Base-by-base conservation (phyloP, 139 green algal genomes). In the Edaphochlamys debaryana region DNA sequence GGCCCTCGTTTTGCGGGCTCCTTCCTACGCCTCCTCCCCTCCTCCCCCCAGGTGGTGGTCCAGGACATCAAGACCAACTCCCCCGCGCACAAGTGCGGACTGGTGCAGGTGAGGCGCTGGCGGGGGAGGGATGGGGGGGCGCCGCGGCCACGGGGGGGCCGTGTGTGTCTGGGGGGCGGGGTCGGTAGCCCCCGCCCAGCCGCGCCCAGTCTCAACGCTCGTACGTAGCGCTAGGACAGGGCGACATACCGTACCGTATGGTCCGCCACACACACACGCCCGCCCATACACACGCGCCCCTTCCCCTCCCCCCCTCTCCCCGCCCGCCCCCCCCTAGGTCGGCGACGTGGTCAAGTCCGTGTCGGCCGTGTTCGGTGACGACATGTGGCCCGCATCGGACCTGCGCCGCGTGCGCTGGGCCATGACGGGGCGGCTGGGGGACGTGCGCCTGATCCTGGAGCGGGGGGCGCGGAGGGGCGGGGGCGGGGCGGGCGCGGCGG, bases 391-490 rank as follows among this genome's bases (percentile, higher is more conserved):
- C 0, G 85, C 81, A 0, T 41, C 30, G 0, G 91, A 94, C 71
- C 79, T 94, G 40, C 86, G 90, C 58, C 86, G 88, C 42, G 88
- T 91, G 52, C 85, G 82, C 20, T 94, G 91, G 89, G 89, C 91
- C 27, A 90, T 94, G 76, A 90, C 86, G 83, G 92, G 91, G 88
- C 75, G 89, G 8, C 56, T 80, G 23, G 84, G 85, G 41, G 90
- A 91, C 85, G 90, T 93, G 54, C 20, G 58, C 76, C 81, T 93
- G 19, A 56, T 93, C 7, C 76, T 93, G 30, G 86, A 92, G 86
- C 84, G 90, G 23, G 4, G 54, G 48, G 27, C 27, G 58, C 4
- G 37, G 4, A 17, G 29, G 58, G 17, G 4, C 29, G 58, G 30
- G 27, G 58, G 27, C 27, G 27, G 7, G 58, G 58, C 15, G 32